Evolutionary conservation across 495 filamentous ascomycete genomes (phyloP).

Genomic region (Aspergillus indologenus): DNA sequence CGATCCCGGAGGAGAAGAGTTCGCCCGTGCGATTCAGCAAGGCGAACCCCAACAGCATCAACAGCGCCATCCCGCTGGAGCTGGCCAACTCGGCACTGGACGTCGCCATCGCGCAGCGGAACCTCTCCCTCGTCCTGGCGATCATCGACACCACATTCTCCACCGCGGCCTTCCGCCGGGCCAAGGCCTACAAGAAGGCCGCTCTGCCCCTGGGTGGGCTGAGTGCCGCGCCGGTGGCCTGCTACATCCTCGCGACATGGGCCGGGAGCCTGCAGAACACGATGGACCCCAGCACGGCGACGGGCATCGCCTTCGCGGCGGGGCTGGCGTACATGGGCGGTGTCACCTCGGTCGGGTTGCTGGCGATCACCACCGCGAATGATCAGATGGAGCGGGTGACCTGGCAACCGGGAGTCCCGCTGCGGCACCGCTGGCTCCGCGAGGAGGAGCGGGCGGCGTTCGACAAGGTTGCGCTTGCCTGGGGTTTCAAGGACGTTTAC

Average conservation of each 20-base stretch:
- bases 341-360: conserved; percentile 72
- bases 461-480: conserved; percentile 79
- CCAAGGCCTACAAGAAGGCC: conserved; percentile 57
- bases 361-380: conserved; percentile 80
- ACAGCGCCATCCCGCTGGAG: conserved; percentile 64
- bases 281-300: conserved; percentile 67
- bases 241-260: conserved; percentile 63
- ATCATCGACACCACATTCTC: conserved; percentile 78
- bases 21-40: conserved; percentile 56
- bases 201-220: conserved; percentile 50
- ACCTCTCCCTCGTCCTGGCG: conserved; percentile 70
- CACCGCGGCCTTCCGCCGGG: conserved; percentile 65
- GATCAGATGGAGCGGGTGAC: conserved; percentile 92
- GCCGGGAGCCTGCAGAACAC: conserved; percentile 58
- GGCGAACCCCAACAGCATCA: conserved; percentile 63
- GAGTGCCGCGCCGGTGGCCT: conserved; percentile 61
- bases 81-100: conserved; percentile 69
- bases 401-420: conserved; percentile 75
- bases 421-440: conserved; percentile 82
- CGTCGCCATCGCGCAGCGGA: conserved; percentile 70
- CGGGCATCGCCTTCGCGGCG: conserved; percentile 75
- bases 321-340: conserved; percentile 77
- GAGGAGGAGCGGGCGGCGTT: conserved; percentile 91
- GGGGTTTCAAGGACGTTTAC: conserved; percentile 82
- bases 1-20: conserved; percentile 59